Base-by-base conservation (phyloP, 208 protist genomes). In the Acanthamoeba sp. region DNA sequence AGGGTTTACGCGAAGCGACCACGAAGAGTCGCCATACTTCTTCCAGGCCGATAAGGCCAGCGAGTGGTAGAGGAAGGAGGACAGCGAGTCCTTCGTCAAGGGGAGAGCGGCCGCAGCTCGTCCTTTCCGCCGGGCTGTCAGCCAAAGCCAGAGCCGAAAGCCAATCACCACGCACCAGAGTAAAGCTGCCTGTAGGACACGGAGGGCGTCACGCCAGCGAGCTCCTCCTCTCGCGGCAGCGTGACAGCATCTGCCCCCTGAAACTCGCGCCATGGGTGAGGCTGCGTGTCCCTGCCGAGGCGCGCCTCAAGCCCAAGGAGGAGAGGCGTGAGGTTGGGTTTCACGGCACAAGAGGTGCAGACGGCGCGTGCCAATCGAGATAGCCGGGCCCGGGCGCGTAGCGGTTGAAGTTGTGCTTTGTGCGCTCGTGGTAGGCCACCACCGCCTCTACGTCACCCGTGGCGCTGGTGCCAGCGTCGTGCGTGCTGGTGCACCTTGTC, bases 61-160 rank as follows among this genome's bases (percentile, higher is more conserved):
- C 48, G 84, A 91, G 52, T 91, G 84, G 52, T 91, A 91, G 32
- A 91, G 38, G 24, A 91, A 91, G n/a, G 84, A 91, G 3, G 84
- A 91, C 6, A 91, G 48, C 32, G 84, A 36, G 50, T 5, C 48
- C 50, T 48, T 40, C 27, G 45, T 89, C 45, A 89, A 29, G 20
- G 82, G 82, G 4, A 59, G 6, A 34, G 82, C 27, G 7, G 36
- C 48, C 24, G 29, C 55, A 89, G 14, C 45, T n/a, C 50, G 18
- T 20, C 66, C n/a, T n/a, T n/a, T n/a, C n/a, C n/a, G n/a, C n/a
- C n/a, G n/a, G n/a, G n/a, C n/a, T n/a, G n/a, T n/a, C n/a, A n/a
- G n/a, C n/a, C n/a, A n/a, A n/a, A n/a, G n/a, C n/a, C n/a, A n/a
- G n/a, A n/a, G n/a, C n/a, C n/a, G n/a, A n/a, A n/a, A n/a, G n/a